A percentile compares a stretch with the other conserved stretches of the same genome.
Conservation (phyloP, 371 early-diverging fungal species). For the Coemansia sp. region DNA sequence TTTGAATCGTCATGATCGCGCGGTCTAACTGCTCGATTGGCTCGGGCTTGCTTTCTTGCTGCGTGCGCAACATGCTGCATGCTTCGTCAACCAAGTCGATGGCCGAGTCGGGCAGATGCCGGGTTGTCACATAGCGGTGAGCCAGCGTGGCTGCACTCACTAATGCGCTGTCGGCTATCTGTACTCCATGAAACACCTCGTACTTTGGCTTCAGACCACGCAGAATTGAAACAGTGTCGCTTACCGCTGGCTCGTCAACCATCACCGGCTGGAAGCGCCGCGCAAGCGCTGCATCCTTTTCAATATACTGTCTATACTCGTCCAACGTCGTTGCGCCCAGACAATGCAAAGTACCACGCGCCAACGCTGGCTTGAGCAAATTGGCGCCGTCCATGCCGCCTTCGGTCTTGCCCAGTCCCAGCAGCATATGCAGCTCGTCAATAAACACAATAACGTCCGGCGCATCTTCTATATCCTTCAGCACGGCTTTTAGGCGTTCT, state of each 20-base stretch:
- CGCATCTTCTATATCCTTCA: conserved; percentile 93
- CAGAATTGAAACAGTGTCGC: conserved; percentile 77
- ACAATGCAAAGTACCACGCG: conserved; percentile 75
- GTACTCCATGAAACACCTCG: conserved; percentile 79
- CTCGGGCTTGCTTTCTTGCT: conserved; percentile 94
- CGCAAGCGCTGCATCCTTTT: conserved; percentile 88
- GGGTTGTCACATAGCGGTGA: conserved; percentile 73
- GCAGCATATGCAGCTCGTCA: conserved; percentile 97
- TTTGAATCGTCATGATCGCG: conserved; percentile 82
- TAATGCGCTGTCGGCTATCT: conserved; percentile 71
- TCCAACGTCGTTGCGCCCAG: conserved; percentile 86
- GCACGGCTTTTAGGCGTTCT: conserved; percentile 95
- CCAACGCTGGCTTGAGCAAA: conserved; percentile 79
- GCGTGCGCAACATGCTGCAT: conserved; percentile 90
- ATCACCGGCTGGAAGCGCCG: conserved; percentile 81
- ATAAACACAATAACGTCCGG: conserved; percentile 96
- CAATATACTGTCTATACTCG: conserved; percentile 83
- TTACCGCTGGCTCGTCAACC: conserved; percentile 77
- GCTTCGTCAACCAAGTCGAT: conserved; percentile 90
- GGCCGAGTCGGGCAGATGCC: conserved; percentile 84
- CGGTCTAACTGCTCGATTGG: conserved; percentile 92
- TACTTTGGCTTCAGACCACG: conserved; percentile 75
- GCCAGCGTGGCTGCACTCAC: conserved; percentile 74
- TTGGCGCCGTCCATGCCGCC: conserved; percentile 81
- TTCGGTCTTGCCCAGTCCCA: conserved; percentile 90